Percentiles rank a stretch among this genome's conserved stretches.
Conservation (phyloP, 495 filamentous ascomycete species). For the Penicillium psychrofluorescens region DNA sequence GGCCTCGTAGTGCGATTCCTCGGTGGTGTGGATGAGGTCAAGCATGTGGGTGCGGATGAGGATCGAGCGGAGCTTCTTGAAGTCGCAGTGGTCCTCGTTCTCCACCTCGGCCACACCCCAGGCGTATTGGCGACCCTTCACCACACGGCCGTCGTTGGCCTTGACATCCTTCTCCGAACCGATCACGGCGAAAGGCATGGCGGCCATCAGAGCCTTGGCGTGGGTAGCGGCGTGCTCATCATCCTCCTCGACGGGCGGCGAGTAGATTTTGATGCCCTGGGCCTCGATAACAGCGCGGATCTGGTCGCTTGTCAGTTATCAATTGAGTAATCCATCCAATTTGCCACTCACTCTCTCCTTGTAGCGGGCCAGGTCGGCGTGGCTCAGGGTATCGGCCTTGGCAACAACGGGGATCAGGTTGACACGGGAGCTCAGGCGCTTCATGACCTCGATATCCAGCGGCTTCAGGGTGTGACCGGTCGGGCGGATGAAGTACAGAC, state of each 20-base stretch:
- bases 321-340: background rate
- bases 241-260: constrained; percentile 93
- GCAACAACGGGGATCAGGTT: constrained; percentile 98
- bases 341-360: constrained; percentile 71
- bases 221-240: constrained; percentile 93
- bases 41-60: constrained; percentile 99
- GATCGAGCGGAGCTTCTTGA: constrained; percentile 99
- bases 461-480: constrained; percentile 98
- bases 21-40: constrained; percentile 97
- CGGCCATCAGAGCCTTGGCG: constrained; percentile 85
- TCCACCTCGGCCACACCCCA: constrained; percentile 99
- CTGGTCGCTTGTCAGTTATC: constrained; percentile 33
- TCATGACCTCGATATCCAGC: constrained; percentile 99
- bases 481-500: constrained; percentile 97
- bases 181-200: constrained; percentile 98
- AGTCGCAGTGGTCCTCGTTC: constrained; percentile 99
- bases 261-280: constrained; percentile 99
- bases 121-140: constrained; percentile 97
- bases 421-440: constrained; percentile 91
- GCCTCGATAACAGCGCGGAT: constrained; percentile 93
- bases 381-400: constrained; percentile 96
- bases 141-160: constrained; percentile 87
- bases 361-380: constrained; percentile 80
- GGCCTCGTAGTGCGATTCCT: constrained; percentile 97
- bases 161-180: constrained; percentile 99